A percentile compares a stretch with the other conserved stretches of the same genome.
Evolutionary conservation across 768 basidiomycete species (phyloP).

Genomic region (Lyophyllum shimeji): DNA sequence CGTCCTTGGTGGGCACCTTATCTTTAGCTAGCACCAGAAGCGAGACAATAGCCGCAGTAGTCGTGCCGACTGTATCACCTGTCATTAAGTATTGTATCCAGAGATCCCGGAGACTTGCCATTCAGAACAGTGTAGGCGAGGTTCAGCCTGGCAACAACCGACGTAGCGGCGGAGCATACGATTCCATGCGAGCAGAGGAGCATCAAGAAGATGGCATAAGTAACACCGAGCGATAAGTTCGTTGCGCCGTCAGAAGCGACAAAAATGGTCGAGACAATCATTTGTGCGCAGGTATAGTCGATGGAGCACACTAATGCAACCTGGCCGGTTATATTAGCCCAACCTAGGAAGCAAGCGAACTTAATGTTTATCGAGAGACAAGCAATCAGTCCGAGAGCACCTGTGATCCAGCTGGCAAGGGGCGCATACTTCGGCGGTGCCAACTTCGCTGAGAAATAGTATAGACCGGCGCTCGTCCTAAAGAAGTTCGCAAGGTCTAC

Average conservation of each 20-base stretch:
- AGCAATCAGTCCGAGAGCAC: slow-evolving; percentile 2
- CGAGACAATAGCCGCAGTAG: slow-evolving; percentile 58
- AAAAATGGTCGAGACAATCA: slow-evolving; percentile 72
- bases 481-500: not conserved
- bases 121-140: slow-evolving; percentile 69
- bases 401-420: slow-evolving; percentile 66
- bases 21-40: slow-evolving; percentile 57
- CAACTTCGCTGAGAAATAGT: slow-evolving; percentile 77
- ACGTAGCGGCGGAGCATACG: slow-evolving; percentile 71
- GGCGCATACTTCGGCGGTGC: slow-evolving; percentile 62
- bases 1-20: slow-evolving; percentile 65
- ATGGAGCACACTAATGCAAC: slow-evolving; percentile 69
- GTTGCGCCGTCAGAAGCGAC: slow-evolving; percentile 56
- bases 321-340: slow-evolving; percentile 74
- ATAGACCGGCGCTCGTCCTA: slow-evolving; percentile 77
- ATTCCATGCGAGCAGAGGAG: slow-evolving; percentile 68
- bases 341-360: slow-evolving; percentile 31
- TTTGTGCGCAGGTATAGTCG: slow-evolving; percentile 76
- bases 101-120: slow-evolving; percentile 33
- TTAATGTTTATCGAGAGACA: not conserved
- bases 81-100: slow-evolving; percentile 13
- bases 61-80: slow-evolving; percentile 52
- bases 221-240: slow-evolving; percentile 56
- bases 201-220: slow-evolving; percentile 64
- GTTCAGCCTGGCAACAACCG: slow-evolving; percentile 65